phyloP scores from a whole-genome alignment of 2,329 filamentous ascomycete genomes.

The Aureobasidium pullulans region DNA sequence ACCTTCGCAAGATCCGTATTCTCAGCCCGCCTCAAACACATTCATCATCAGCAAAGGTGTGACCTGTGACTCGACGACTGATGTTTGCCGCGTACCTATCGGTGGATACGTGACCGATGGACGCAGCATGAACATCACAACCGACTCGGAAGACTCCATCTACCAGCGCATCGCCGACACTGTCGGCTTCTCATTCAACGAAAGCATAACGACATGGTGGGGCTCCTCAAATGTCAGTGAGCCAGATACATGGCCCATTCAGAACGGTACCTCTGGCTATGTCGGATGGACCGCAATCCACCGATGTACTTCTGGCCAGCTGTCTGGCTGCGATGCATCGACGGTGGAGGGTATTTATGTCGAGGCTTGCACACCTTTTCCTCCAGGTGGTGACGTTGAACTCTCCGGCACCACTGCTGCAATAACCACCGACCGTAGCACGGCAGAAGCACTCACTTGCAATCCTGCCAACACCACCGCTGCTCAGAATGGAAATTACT shows the following conservation, averaged over 20 bases:
- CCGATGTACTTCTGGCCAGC: not conserved
- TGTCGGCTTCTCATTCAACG: not conserved
- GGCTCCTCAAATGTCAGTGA: not conserved
- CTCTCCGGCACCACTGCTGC: not conserved
- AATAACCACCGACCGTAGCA: not conserved
- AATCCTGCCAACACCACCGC: constrained; percentile 1
- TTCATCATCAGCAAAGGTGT: not conserved
- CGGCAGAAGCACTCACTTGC: not conserved
- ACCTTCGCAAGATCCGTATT: not conserved
- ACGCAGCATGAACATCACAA: not conserved
- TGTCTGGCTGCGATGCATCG: not conserved
- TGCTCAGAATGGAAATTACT: not conserved
- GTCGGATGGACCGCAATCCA: not conserved
- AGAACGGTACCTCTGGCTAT: not conserved
- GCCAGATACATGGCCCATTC: not conserved
- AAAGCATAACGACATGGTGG: not conserved
- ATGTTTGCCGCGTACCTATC: not conserved
- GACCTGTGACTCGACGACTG: not conserved
- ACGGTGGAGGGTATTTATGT: not conserved
- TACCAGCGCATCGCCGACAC: not conserved
- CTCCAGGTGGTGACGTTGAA: not conserved
- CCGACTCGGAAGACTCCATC: not conserved
- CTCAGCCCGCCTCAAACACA: not conserved
- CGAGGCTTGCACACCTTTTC: not conserved
- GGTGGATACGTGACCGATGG: not conserved